Conservation (phyloP, 371 early-diverging fungal genomes). For the Lichtheimia ornata region DNA sequence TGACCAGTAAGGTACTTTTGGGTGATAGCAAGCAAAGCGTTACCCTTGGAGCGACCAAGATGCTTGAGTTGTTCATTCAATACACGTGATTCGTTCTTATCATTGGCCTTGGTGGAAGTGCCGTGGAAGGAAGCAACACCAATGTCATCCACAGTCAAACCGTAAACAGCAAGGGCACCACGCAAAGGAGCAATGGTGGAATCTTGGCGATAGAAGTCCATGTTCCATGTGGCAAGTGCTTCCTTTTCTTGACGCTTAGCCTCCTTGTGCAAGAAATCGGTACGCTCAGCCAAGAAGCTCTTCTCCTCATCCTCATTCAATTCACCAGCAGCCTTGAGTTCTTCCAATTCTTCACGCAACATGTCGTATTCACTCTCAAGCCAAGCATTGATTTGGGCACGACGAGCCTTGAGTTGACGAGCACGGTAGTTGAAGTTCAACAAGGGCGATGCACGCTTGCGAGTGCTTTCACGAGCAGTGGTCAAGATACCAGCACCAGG, state of each 20-base stretch:
- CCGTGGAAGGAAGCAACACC: constrained; percentile 98
- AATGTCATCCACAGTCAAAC: constrained; percentile 92
- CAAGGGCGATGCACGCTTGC: constrained; percentile 71
- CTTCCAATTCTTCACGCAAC: constrained; percentile 74
- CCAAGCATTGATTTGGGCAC: constrained; percentile 87
- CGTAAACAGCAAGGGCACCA: constrained; percentile 89
- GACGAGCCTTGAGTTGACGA: constrained; percentile 79
- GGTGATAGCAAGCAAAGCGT: constrained; percentile 81
- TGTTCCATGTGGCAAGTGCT: constrained; percentile 81
- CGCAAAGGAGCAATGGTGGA: constrained; percentile 88
- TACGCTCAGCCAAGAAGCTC: constrained; percentile 73
- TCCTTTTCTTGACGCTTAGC: constrained; percentile 85
- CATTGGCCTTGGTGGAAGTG: constrained; percentile 95
- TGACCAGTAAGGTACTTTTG: constrained; percentile 97
- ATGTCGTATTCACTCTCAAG: constrained; percentile 79
- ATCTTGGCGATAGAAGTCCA: constrained; percentile 87
- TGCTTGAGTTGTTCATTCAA: constrained; percentile 86
- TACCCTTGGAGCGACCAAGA: constrained; percentile 89
- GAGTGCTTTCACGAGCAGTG: constrained; percentile 81
- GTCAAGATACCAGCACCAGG: constrained; percentile 96
- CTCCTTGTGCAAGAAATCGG: constrained; percentile 84
- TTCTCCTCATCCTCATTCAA: constrained; percentile 59
- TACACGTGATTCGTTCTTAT: constrained; percentile 93
- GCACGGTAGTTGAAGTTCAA: constrained; percentile 90
- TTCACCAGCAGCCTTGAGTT: constrained; percentile 64